These are phyloP conservation scores for Strobilomyces echinocephalus DNA, from an alignment of 768 basidiomycete genomes.

Conservation along the genomic window DNA sequence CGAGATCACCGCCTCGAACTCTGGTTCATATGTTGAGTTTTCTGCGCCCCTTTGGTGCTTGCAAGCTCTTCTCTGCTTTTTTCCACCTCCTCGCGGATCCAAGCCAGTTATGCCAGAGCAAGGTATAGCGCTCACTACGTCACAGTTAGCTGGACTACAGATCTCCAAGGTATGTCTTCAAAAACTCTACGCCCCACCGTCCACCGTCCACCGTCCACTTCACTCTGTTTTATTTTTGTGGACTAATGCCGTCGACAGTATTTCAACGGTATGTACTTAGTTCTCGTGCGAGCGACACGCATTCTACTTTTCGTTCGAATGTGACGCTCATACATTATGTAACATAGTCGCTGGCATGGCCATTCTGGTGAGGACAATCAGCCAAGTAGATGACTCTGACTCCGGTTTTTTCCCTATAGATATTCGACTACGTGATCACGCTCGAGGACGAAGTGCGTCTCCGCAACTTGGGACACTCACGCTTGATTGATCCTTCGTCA, in stretches of 20 bases:
- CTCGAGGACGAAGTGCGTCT: conserved; percentile 9
- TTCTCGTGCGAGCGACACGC: background rate
- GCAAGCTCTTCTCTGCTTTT: too few relatives aligned
- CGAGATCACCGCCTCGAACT: too few relatives aligned
- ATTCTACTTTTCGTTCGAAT: too few relatives aligned
- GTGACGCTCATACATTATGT: background rate
- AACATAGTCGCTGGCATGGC: conserved; percentile 15
- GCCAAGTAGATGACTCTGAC: background rate
- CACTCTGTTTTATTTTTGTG: background rate
- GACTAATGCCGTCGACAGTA: conserved; percentile 2
- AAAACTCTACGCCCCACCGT: too few relatives aligned
- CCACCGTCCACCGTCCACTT: too few relatives aligned
- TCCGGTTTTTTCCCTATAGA: background rate
- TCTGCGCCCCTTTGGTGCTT: too few relatives aligned
- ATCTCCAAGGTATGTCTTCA: conserved; percentile 8
- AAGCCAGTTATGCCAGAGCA: too few relatives aligned
- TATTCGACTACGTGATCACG: too few relatives aligned
- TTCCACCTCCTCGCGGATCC: too few relatives aligned
- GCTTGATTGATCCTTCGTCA: background rate
- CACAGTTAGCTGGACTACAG: conserved; percentile 12
- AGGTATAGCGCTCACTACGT: background rate
- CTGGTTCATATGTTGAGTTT: too few relatives aligned
- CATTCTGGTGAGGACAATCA: conserved; percentile 9
- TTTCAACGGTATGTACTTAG: conserved; percentile 14
- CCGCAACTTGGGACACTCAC: background rate